Base-by-base conservation (phyloP, 805 yeast species). In the Scheffersomyces coipomensis region DNA sequence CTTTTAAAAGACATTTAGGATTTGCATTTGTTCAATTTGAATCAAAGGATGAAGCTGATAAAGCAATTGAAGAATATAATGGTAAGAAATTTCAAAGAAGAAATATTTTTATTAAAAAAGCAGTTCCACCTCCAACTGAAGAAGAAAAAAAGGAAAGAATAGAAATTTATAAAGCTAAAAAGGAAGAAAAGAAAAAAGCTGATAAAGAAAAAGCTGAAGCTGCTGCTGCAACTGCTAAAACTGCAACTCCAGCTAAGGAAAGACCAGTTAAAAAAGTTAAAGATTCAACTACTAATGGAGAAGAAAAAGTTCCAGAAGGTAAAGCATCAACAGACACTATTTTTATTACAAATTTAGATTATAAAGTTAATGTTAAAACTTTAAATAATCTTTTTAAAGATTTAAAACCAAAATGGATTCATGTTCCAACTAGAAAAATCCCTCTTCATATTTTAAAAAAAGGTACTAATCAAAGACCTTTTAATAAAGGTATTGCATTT, bases 401-500 rank as follows among this genome's bases (percentile, higher is more conserved):
- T 22, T 76, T 71, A 47, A 65, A 70, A 33, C 82, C 85, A 10
- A 64, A 64, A 39, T 76, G 79, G 78, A 73, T 79, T 36, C 76
- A 76, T 42, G 78, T 83, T 18, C 88, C 88, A 40, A 60, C 68
- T 34, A 71, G 74, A 47, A 66, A 61, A 29, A 59, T 78, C 15
- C 76, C 82, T 13, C 58, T 53, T 35, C 61, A 59, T 37, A 51
- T 77, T 19, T 62, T 71, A 45, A 64, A 66, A 52, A 67, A 65
- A 47, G 75, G 40, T 68, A 67, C 51, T 70, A 64, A 26, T 62
- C 66, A 41, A 76, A 77, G 34, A 68, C 73, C 44, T 63, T 73
- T 65, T 52, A 78, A 78, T 52, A 78, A 76, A 54, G 89, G 89
- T 31, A 78, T 77, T 58, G 86, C 84, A 3, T 78, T 83, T 55